Evolutionary conservation across 495 filamentous ascomycete species (phyloP).

Genomic region (Penicillium ucsense): DNA sequence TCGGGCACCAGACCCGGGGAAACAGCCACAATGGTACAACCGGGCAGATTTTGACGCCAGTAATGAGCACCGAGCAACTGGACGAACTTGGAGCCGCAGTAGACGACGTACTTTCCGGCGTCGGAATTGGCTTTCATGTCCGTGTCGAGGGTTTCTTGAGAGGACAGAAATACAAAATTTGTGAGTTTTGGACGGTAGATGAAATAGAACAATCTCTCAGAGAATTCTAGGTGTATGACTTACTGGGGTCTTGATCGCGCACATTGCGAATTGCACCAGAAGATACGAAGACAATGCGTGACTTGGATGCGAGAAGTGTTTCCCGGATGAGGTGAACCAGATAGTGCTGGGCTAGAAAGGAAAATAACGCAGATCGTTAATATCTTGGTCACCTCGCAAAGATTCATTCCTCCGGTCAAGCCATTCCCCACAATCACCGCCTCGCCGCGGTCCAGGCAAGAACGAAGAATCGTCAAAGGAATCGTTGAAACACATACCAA

Average conservation of each 20-base stretch:
- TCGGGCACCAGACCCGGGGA: conserved; percentile 19
- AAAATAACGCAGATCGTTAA: too few species aligned
- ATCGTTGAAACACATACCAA: conserved; percentile 9
- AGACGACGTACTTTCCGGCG: conserved; percentile 10
- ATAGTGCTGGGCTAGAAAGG: conserved; percentile 18
- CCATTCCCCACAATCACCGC: too few species aligned
- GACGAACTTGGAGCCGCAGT: conserved; percentile 21
- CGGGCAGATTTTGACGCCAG: conserved; percentile 18
- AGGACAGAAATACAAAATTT: neutral
- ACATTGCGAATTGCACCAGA: conserved; percentile 21
- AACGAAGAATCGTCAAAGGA: too few species aligned
- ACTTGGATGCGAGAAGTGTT: conserved; percentile 11
- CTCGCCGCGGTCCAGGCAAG: too few species aligned
- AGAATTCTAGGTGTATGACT: neutral
- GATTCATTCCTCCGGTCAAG: too few species aligned
- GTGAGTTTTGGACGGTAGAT: neutral
- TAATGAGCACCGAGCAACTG: conserved; percentile 19
- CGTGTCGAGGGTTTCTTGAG: conserved; percentile 16
- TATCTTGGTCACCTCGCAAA: too few species aligned
- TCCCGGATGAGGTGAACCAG: conserved; percentile 17
- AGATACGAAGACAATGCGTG: conserved; percentile 21
- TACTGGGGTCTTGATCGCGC: conserved; percentile 15
- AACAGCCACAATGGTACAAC: conserved; percentile 18
- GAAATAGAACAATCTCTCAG: too few species aligned
- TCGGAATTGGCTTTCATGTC: conserved; percentile 21